Evolutionary conservation across 2,329 filamentous ascomycete species (phyloP), one percentile per base, ranked within the genome.

Genomic region (Grosmannia penicillata): DNA sequence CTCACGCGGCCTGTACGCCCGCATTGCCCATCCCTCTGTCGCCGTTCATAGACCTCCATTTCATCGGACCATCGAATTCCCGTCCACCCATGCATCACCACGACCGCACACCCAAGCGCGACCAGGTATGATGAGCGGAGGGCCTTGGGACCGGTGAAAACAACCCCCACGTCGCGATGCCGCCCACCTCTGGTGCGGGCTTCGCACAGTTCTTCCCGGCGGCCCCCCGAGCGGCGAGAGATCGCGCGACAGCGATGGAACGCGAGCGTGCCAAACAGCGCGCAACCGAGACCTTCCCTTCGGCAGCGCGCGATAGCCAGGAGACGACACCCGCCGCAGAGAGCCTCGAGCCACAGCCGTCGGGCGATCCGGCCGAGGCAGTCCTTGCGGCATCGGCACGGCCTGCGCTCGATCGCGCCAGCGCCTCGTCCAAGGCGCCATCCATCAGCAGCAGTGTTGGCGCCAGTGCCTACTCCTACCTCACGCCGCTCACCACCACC

Each of bases 201-300:
- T 87, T 86, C 70, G 82, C 80, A 63, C 77, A 86, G 63, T 91
- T 85, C 70, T 87, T 86, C 61, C 82, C 81, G 50, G 75, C 79
- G 56, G 82, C 81, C 54, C 81, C 82, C 49, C 72, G 74, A 51
- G 75, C 74, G 42, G 66, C 68, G 40, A 65, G 65, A 57, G 67
- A 72, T 54, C 66, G 66, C 51, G 44, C 45, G 9, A 37, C 42
- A 10, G 67, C 70, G 47, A 68, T 67, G 55, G 72, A 77, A 56
- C 66, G 73, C 55, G 71, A 75, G 54, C 76, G 68, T 57, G 65
- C 69, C 63, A 74, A 62, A 57, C 58, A 59, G 43, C 62, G 61
- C 48, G 60, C 59, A 37, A 57, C 60, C 51, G 56, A 56, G 26
- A 47, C 52, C 36, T 40, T 53, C 45, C 19, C 24, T 45, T 51